Conservation (phyloP, 2,329 filamentous ascomycete genomes). For the Chaetomiaceae sp. region DNA sequence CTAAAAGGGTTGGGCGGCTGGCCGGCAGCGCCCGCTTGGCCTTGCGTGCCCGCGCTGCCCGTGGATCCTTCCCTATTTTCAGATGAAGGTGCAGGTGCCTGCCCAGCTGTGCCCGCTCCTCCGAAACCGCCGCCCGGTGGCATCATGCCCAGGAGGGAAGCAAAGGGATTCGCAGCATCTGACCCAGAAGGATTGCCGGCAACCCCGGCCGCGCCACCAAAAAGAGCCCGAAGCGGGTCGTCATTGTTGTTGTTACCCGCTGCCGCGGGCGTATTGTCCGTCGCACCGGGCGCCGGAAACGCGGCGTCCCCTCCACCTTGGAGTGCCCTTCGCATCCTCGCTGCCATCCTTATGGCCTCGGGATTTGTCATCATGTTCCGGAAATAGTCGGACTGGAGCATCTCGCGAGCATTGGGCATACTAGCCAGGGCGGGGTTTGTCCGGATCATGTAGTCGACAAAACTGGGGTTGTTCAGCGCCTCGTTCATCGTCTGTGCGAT, state of each 20-base stretch:
- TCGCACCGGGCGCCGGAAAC: constrained; percentile 89
- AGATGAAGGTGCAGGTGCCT: constrained; percentile 10
- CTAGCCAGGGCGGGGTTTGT: constrained; percentile 78
- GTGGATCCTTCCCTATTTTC: constrained; percentile 1
- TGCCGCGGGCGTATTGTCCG: constrained; percentile 67
- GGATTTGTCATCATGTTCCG: constrained; percentile 92
- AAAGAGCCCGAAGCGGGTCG: constrained; percentile 43
- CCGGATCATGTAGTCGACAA: constrained; percentile 92
- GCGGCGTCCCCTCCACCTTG: constrained; percentile 48
- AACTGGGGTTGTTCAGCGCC: constrained; percentile 88
- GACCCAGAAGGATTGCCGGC: background rate
- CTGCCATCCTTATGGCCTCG: constrained; percentile 73
- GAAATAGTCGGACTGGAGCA: constrained; percentile 84
- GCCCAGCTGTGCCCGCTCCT: background rate
- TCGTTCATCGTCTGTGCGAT: constrained; percentile 87
- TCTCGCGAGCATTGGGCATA: constrained; percentile 72
- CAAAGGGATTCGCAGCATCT: constrained; percentile 51
- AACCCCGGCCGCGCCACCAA: constrained; percentile 16
- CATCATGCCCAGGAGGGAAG: constrained; percentile 48
- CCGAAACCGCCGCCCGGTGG: constrained; percentile 55
- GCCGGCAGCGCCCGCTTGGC: constrained; percentile 7
- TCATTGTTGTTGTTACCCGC: constrained; percentile 34
- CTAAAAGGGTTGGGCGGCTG: constrained; percentile 28
- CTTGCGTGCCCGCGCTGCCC: background rate
- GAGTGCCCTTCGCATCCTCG: constrained; percentile 74